Evolutionary conservation across 345 rosid species (phyloP), one percentile per base, ranked within the genome.

Genomic region (Melastoma malabathricum): DNA sequence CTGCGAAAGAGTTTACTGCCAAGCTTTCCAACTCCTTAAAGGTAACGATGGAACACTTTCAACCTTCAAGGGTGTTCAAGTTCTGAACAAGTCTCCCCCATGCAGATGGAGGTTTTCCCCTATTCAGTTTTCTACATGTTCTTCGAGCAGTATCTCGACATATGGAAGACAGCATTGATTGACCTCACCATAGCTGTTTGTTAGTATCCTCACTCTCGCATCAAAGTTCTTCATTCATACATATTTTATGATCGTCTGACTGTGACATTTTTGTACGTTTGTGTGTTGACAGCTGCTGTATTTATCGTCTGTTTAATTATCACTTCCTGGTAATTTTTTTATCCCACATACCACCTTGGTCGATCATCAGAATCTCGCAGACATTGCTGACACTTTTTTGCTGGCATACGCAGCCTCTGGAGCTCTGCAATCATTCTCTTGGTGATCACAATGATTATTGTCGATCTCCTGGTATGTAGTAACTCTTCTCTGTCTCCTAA

Each of bases 71-170:
- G 38, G 9, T 29, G 9, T 29, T 1, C 38, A 22, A 50, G 53
- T 22, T 10, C 34, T 50, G 54, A 50, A 50, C 18, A 17, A 44
- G 41, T 59, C 20, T 16, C 43, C 25, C 56, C 23, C 51, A 5
- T 76, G 66, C 95, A 92, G 98, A 80, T 92, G 69, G 95, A 92
- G 66, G 81, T 87, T 52, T 92, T 84, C 70, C 98, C 98, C 56
- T 87, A 92, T 59, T 92, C 98, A 3, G 98, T 92, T 18, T 92
- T 92, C 61, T 92, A 92, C 61, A 92, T 92, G 93, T 92, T 79
- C 74, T 92, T 92, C 54, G 98, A 92, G 76, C 98, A 92, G 68
- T 92, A 92, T 68, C 97, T 92, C 62, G 78, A 84, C 64, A 92
- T 92, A 71, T 92, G 98, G 98, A 92, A 55, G 78, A 87, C 86